A percentile compares a stretch with the other conserved stretches of the same genome.
phyloP scores from a whole-genome alignment of 164 flowering plant species.

The Tinospora cordifolia region DNA sequence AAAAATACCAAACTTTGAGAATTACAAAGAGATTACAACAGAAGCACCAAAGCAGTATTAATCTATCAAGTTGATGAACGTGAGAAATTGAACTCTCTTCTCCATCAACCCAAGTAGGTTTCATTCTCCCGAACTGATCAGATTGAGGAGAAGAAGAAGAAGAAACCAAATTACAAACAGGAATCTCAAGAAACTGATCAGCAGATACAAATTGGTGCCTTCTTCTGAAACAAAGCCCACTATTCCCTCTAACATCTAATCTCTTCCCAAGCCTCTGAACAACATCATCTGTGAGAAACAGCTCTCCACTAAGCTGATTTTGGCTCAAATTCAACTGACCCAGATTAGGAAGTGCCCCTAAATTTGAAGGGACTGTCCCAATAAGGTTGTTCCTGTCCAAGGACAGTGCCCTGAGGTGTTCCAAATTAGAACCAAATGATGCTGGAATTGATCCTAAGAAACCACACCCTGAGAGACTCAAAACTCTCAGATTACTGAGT shows the following conservation, averaged over 20 bases:
- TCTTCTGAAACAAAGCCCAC: not conserved
- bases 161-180: not conserved
- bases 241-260: conserved; percentile 1
- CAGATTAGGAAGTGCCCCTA: not conserved
- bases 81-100: not conserved
- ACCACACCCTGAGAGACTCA: not conserved
- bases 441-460: not conserved
- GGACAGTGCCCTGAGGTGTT: not conserved
- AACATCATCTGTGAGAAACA: not conserved
- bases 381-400: not conserved
- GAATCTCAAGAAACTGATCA: not conserved
- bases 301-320: not conserved
- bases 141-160: not conserved
- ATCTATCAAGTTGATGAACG: not conserved
- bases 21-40: not conserved
- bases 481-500: not conserved
- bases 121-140: not conserved
- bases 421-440: not conserved
- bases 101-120: not conserved
- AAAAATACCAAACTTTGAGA: not conserved
- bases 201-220: not conserved
- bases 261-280: conserved; percentile 2
- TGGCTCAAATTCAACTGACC: conserved; percentile 1
- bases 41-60: not conserved
- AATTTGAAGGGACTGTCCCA: not conserved